Base-by-base conservation (phyloP, 306 rosid genomes). In the Corylus avellana region DNA sequence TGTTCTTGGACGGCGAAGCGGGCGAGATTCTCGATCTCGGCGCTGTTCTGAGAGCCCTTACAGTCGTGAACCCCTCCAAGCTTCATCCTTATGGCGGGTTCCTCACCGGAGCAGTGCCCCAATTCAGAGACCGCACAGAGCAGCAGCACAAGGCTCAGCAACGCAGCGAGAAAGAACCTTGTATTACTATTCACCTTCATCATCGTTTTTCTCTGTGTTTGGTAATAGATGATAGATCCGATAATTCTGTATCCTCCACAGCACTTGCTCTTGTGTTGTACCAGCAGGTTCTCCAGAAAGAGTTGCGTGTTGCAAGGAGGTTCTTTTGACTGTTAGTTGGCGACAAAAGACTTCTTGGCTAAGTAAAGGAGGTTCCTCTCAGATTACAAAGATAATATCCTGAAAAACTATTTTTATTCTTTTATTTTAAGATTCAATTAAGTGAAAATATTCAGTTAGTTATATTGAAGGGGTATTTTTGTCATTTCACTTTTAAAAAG, bases 1-100 rank as follows among this genome's bases (percentile, higher is more conserved):
- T 85, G 86, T 32, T 89, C 84, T 77, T 87, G 78, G 56, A 89
- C 75, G 17, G 93, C 91, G 75, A 87, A 87, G 68, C 84, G 91
- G 64, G 77, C 91, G 22, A 89, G 85, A 75, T 39, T 62, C 8
- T 87, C 82, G 29, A 82, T 79, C 69, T 74, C 80, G 1, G 69
- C 53, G 86, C 51, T 54, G 63, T 86, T 78, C 49, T 57, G 79
- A 78, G 74, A 48, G 58, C 80, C 85, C 54, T 62, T 66, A 49
- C 63, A 56, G 37, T 75, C 77, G 58, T 22, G 73, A 62, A 48
- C 7, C 9, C 69, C 91, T 32, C 85, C 91, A 12, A 78, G 58
- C 46, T 82, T 86, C 80, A 71, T 71, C 47, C 39, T 56, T 7
- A 84, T 27, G 66, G 53, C 5, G 4, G 59, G 46, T 46, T 73